phyloP scores from a whole-genome alignment of 2,329 filamentous ascomycete species.

The Hymenoscyphus salicellus region DNA sequence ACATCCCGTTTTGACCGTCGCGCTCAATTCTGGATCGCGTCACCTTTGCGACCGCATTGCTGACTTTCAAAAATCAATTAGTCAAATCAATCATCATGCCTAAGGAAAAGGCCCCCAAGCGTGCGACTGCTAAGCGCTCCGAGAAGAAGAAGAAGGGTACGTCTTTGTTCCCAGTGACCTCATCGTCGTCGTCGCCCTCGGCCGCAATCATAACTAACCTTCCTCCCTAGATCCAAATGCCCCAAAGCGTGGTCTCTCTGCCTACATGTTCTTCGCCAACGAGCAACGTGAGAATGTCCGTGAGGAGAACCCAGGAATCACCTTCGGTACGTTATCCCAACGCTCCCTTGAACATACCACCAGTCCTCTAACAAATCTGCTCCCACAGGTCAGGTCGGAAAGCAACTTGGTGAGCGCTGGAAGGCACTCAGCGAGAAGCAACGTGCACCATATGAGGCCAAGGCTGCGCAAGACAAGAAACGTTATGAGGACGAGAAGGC shows the following conservation, averaged over 20 bases:
- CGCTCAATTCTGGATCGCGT: neutral
- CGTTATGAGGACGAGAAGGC: slow-evolving; percentile 98
- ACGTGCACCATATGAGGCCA: slow-evolving; percentile 89
- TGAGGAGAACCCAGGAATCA: slow-evolving; percentile 96
- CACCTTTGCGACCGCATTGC: slow-evolving; percentile 11
- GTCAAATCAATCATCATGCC: slow-evolving; percentile 51
- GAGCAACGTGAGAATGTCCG: slow-evolving; percentile 98
- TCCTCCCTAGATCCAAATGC: slow-evolving; percentile 79
- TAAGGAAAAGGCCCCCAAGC: slow-evolving; percentile 61
- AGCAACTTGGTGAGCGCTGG: slow-evolving; percentile 97
- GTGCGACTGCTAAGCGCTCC: slow-evolving; percentile 58
- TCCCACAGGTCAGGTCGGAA: slow-evolving; percentile 80
- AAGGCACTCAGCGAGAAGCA: slow-evolving; percentile 94
- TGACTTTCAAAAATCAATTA: slow-evolving; percentile 12
- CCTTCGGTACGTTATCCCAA: slow-evolving; percentile 67
- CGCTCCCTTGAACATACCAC: neutral
- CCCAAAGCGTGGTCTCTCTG: slow-evolving; percentile 97
- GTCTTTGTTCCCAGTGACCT: slow-evolving; percentile 25
- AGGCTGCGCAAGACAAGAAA: slow-evolving; percentile 97
- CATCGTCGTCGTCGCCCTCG: neutral
- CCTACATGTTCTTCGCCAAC: slow-evolving; percentile 99
- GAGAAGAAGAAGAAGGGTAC: slow-evolving; percentile 73
- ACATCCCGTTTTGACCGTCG: neutral
- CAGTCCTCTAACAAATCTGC: slow-evolving; percentile 16
- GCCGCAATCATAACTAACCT: slow-evolving; percentile 18